A percentile compares a stretch with the other conserved stretches of the same genome.
Evolutionary conservation across 1,139 yeast genomes (phyloP).

Genomic region (Candida pseudocylindracea): DNA sequence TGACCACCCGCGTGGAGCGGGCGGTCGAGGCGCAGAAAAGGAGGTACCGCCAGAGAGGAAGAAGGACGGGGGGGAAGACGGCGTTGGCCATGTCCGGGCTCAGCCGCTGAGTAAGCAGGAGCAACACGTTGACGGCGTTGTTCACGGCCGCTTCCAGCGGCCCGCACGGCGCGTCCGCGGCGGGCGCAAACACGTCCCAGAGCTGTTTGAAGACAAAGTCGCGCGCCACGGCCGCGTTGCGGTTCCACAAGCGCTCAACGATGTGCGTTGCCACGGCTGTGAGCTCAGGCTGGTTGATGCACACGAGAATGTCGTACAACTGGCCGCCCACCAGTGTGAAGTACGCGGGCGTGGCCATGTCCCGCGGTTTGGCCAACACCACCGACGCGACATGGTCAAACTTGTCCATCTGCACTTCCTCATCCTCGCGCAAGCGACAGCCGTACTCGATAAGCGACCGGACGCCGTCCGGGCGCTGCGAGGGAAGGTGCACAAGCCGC

Average conservation of each 20-base stretch:
- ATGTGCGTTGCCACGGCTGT: conserved; percentile 35
- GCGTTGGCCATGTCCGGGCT: conserved; percentile 17
- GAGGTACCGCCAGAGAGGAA: conserved; percentile 40
- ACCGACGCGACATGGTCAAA: conserved; percentile 43
- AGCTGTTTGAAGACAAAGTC: conserved; percentile 35
- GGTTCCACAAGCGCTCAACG: conserved; percentile 26
- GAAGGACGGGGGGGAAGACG: conserved; percentile 19
- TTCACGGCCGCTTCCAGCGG: conserved; percentile 29
- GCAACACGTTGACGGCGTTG: conserved; percentile 39
- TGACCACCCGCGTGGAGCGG: conserved; percentile 19
- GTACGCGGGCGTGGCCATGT: conserved; percentile 22
- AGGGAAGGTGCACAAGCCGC: conserved; percentile 29
- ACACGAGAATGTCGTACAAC: conserved; percentile 28
- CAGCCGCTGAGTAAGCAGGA: conserved; percentile 35
- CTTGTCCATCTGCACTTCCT: conserved; percentile 40
- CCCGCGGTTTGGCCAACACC: conserved; percentile 36
- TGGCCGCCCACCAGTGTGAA: conserved; percentile 36
- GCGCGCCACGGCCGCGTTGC: conserved; percentile 25
- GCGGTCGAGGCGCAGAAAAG: conserved; percentile 19
- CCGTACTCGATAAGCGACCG: conserved; percentile 64
- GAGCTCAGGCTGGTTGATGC: conserved; percentile 38
- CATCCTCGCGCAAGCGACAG: conserved; percentile 55
- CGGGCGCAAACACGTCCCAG: conserved; percentile 13
- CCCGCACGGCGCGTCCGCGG: conserved; percentile 6
- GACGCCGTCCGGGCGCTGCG: conserved; percentile 25